Percentiles rank a stretch among this genome's conserved stretches.
Evolutionary conservation across 805 yeast species (phyloP).

Genomic region (Metschnikowia vanudenii): DNA sequence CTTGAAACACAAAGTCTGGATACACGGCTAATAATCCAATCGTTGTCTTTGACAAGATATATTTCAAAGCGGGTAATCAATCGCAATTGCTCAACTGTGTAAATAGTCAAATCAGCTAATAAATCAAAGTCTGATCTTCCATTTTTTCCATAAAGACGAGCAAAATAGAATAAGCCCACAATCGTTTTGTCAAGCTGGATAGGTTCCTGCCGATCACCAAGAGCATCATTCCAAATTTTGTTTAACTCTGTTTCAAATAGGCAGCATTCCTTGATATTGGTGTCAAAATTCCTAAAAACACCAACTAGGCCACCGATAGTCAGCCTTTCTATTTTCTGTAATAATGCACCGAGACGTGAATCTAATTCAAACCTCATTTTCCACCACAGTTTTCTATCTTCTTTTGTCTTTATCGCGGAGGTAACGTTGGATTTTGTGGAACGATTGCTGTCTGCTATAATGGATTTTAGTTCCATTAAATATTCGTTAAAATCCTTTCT

Average conservation of each 20-base stretch:
- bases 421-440: slow-evolving; percentile 59
- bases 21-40: slow-evolving; percentile 1
- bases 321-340: slow-evolving; percentile 54
- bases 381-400: slow-evolving; percentile 80
- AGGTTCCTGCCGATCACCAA: slow-evolving; percentile 8
- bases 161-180: slow-evolving; percentile 22
- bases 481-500: slow-evolving; percentile 44
- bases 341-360: slow-evolving; percentile 47
- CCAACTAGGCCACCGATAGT: slow-evolving; percentile 83
- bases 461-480: slow-evolving; percentile 26
- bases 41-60: background rate
- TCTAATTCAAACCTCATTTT: slow-evolving; percentile 61
- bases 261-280: slow-evolving; percentile 21
- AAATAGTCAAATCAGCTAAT: slow-evolving; percentile 12
- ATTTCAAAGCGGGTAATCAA: background rate
- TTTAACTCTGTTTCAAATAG: slow-evolving; percentile 23
- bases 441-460: slow-evolving; percentile 60
- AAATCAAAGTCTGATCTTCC: slow-evolving; percentile 3
- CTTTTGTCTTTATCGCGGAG: slow-evolving; percentile 49
- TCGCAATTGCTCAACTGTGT: slow-evolving; percentile 1
- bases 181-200: slow-evolving; percentile 20
- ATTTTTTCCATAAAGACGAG: slow-evolving; percentile 4
- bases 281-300: slow-evolving; percentile 44
- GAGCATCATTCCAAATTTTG: slow-evolving; percentile 12
- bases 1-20: background rate